phyloP scores from a whole-genome alignment of 257 asterid genomes.

The Nicotiana attenuata region DNA sequence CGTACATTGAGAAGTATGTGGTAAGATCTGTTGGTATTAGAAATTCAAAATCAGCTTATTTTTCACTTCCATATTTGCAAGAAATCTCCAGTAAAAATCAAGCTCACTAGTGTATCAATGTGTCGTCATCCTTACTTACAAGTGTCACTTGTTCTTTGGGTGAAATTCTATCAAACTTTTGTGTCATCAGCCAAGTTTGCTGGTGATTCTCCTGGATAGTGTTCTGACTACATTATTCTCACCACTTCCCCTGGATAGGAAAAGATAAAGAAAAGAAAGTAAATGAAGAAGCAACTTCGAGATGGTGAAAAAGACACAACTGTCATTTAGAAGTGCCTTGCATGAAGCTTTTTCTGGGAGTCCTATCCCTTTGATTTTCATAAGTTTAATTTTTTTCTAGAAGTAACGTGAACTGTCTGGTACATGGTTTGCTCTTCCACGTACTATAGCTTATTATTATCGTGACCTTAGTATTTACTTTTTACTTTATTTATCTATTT shows the following conservation, averaged over 20 bases:
- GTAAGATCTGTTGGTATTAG: slow-evolving; percentile 42
- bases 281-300: neutral
- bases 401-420: neutral
- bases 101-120: neutral
- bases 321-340: neutral
- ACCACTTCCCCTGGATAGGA: neutral
- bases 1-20: slow-evolving; percentile 84
- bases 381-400: neutral
- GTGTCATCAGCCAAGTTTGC: neutral
- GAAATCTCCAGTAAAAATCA: neutral
- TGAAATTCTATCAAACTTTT: neutral
- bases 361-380: neutral
- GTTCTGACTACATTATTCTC: neutral
- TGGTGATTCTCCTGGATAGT: neutral
- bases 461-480: neutral
- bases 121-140: neutral
- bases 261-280: neutral
- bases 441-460: neutral
- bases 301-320: neutral
- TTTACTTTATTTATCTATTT: neutral
- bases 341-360: neutral
- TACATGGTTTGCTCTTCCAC: neutral
- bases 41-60: neutral
- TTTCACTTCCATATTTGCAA: neutral
- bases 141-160: neutral